Evolutionary conservation across 805 yeast species (phyloP), one percentile per base, ranked within the genome.

Genomic region (Candida qinlingensis): DNA sequence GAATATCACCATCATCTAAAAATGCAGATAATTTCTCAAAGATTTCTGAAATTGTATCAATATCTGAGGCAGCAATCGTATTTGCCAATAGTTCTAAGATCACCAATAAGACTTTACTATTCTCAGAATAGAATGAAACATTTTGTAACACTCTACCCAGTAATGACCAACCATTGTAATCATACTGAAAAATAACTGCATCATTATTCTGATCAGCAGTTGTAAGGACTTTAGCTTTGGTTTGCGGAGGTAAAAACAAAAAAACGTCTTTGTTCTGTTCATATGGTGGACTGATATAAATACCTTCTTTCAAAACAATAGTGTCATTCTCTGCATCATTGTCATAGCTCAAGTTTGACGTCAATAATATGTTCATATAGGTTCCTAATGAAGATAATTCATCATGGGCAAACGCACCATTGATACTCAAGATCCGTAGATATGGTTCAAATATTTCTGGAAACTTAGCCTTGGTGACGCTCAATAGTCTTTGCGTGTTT

Each of bases 81-180:
- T 65, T 69, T 1, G 81, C 66, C 36, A 85, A 55, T 12, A 86
- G 64, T 29, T 74, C 71, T 28, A 84, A 62, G 4, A 84, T 74
- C 25, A 79, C 76, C 6, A 73, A 58, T 8, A 79, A 65, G 3
- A 76, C 56, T 2, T 67, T 71, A 44, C 70, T 72, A 7, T 73
- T 76, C 3, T 57, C 53, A 6, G 72, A 56, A 19, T 56, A 56
- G 10, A 54, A 49, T 4, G 60, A 48, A 8, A 84, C 65, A 54
- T 85, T 85, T 54, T 86, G 90, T 33, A 91, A 64, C 0, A 87
- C 68, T 57, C 96, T 75, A 2, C 97, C 97, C 13, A 92, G 57
- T 29, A 86, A 66, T 0, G 96, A 77, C 96, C 97, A 90, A 1
- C 97, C 97, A 60, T 83, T 87, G 62, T 83, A 89, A 4, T 75